phyloP scores from a whole-genome alignment of 2,329 filamentous ascomycete species.

The Pyrenochaeta sp. region DNA sequence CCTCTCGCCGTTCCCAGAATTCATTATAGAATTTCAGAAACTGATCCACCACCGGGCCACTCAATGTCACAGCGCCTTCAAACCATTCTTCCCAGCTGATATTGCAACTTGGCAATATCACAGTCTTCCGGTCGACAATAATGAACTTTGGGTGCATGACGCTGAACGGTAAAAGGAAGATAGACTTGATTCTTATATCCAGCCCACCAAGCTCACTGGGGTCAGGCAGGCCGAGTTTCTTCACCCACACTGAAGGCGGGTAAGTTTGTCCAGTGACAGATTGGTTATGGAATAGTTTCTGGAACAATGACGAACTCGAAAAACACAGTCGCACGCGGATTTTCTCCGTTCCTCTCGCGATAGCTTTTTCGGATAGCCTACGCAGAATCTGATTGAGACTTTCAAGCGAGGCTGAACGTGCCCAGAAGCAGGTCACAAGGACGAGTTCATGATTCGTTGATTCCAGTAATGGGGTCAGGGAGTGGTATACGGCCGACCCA shows the following conservation, averaged over 20 bases:
- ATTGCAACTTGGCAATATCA: slow-evolving; percentile 81
- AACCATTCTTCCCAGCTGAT: slow-evolving; percentile 91
- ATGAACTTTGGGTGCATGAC: slow-evolving; percentile 91
- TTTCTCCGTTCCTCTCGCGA: slow-evolving; percentile 41
- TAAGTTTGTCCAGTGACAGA: slow-evolving; percentile 70
- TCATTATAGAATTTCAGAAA: slow-evolving; percentile 71
- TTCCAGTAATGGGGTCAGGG: slow-evolving; percentile 68
- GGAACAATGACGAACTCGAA: slow-evolving; percentile 74
- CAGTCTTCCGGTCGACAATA: slow-evolving; percentile 71
- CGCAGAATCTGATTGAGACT: slow-evolving; percentile 66
- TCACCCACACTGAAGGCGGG: slow-evolving; percentile 65
- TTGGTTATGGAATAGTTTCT: slow-evolving; percentile 79
- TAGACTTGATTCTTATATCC: slow-evolving; percentile 75
- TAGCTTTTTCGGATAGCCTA: slow-evolving; percentile 63
- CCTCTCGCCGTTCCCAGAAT: slow-evolving; percentile 67
- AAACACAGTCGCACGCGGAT: slow-evolving; percentile 77
- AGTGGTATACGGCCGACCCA: slow-evolving; percentile 53
- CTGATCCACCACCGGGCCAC: slow-evolving; percentile 67
- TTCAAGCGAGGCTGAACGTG: slow-evolving; percentile 68
- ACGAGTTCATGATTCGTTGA: slow-evolving; percentile 71
- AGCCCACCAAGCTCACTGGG: slow-evolving; percentile 65
- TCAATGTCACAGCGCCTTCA: slow-evolving; percentile 75
- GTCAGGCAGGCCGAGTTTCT: slow-evolving; percentile 69
- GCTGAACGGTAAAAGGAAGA: slow-evolving; percentile 82
- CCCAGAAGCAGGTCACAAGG: slow-evolving; percentile 86